phyloP scores from a whole-genome alignment of 768 basidiomycete species.

The Favolaschia claudopus region DNA sequence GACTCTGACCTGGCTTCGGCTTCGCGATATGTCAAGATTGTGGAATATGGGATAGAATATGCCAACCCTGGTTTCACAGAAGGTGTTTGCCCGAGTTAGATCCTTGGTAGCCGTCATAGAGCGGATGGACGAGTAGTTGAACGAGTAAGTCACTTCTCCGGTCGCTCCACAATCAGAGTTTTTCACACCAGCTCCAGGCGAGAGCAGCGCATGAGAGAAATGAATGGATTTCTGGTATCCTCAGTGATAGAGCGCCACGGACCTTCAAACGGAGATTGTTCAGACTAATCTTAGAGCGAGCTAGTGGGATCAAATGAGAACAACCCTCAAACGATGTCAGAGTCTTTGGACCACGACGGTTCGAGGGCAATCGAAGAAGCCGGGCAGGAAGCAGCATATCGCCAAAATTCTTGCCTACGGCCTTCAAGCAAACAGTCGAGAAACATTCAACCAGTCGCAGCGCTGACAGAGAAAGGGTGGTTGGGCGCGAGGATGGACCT shows the following conservation, averaged over 20 bases:
- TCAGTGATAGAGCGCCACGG: background rate
- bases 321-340: slow-evolving; percentile 1
- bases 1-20: background rate
- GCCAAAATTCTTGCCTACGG: slow-evolving; percentile 2
- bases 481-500: slow-evolving; percentile 11
- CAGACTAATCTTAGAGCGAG: background rate
- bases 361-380: slow-evolving; percentile 9
- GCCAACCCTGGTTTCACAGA: background rate
- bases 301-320: slow-evolving; percentile 1
- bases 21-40: slow-evolving; percentile 17
- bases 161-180: slow-evolving; percentile 6
- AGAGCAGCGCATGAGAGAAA: background rate
- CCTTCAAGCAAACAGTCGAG: background rate
- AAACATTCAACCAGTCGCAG: background rate
- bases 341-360: background rate
- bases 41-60: slow-evolving; percentile 3
- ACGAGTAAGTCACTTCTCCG: slow-evolving; percentile 12
- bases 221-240: background rate
- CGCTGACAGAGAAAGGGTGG: background rate
- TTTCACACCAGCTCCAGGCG: slow-evolving; percentile 4
- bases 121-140: background rate
- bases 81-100: background rate
- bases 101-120: too few relatives aligned
- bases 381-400: background rate
- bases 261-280: slow-evolving; percentile 1